Percentiles rank a stretch among this genome's conserved stretches.
These are phyloP conservation scores for rapeseed (Brassica napus) DNA, from an alignment of 345 rosid species.

Conservation along the genomic window Da-Ae NC_063434.1:23722001-23722500, in stretches of 20 bases:
- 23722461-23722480: too few species aligned
- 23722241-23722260: background rate
- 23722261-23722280: background rate
- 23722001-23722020: too few species aligned
- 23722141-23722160: constrained; percentile 59
- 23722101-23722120: background rate
- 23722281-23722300: background rate
- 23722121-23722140: constrained; percentile 37
- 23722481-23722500: too few species aligned
- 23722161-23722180: constrained; percentile 83
- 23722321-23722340: constrained; percentile 93
- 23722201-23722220: constrained; percentile 84
- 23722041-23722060: background rate
- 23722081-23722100: background rate
- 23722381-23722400: constrained; percentile 96
- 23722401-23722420: constrained; percentile 48
- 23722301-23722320: constrained; percentile 59
- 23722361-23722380: constrained; percentile 79
- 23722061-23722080: constrained; percentile 11
- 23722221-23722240: constrained; percentile 78
- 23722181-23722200: constrained; percentile 78
- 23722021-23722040: constrained; percentile 11
- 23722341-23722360: constrained; percentile 92
- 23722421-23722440: background rate
- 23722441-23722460: too few species aligned